Conservation (phyloP, 2,329 filamentous ascomycete species). For the Parafenestella ontariensis region DNA sequence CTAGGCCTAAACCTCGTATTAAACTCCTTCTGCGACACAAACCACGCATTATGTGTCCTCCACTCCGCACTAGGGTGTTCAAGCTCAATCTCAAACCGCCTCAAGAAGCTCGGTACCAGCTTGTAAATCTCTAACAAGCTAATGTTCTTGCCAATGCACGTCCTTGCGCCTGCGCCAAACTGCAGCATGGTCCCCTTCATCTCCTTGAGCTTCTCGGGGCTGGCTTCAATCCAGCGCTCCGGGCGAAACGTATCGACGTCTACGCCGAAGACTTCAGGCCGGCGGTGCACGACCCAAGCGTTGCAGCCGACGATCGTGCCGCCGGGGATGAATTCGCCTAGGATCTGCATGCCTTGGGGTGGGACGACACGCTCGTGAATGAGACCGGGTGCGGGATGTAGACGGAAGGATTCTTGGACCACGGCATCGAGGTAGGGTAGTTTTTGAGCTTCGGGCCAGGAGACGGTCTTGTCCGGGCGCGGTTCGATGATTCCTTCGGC, state of each 20-base stretch:
- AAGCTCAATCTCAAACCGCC: constrained; percentile 65
- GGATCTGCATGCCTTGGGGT: constrained; percentile 67
- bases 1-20: constrained; percentile 52
- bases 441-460: constrained; percentile 72
- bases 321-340: constrained; percentile 67
- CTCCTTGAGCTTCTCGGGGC: constrained; percentile 64
- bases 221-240: constrained; percentile 68
- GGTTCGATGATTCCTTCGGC: constrained; percentile 56
- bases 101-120: constrained; percentile 63
- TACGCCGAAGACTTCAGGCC: constrained; percentile 70
- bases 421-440: constrained; percentile 79
- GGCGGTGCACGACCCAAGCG: constrained; percentile 76
- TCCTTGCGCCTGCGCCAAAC: constrained; percentile 74
- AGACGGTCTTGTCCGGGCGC: constrained; percentile 64
- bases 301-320: constrained; percentile 78
- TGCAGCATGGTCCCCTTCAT: constrained; percentile 77
- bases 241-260: constrained; percentile 72
- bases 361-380: constrained; percentile 78
- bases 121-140: constrained; percentile 60
- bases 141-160: constrained; percentile 68
- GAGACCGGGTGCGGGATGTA: constrained; percentile 77
- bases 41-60: constrained; percentile 63
- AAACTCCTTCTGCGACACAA: constrained; percentile 57
- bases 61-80: constrained; percentile 51
- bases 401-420: constrained; percentile 78